Evolutionary conservation across 176 grass and related monocot species (phyloP), one percentile per base, ranked within the genome.

Genomic region (Puya raimondii): DNA sequence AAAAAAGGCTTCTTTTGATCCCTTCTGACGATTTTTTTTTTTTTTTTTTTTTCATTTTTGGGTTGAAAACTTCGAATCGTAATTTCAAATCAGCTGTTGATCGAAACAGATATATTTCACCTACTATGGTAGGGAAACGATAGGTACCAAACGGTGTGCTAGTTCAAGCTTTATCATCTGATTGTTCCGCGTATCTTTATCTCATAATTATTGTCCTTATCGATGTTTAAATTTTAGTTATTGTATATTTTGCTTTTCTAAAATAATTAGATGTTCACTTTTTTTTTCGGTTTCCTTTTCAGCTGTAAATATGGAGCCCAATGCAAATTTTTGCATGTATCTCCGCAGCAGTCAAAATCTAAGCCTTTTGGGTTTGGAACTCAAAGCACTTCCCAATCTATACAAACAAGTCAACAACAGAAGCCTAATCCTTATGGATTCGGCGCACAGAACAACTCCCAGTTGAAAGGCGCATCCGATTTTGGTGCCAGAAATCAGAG

Each of bases 221-320:
- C 51, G 53, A 53, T 80, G 47, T 49, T 10, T 76, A 11, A 12
- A 65, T 9, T 18, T 13, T 63, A 63, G 2, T 12, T 66, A 47
- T 67, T 25, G 23, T 23, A 10, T 50, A 3, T 65, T 49, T 47
- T 79, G n/a, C 51, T 52, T 54, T 49, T 66, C 14, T 61, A 72
- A 76, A 63, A 42, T 42, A 42, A 42, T 42, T 42, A 14, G 2
- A 25, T 47, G 20, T 64, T 20, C 23, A 17, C 4, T 78, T 70
- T 48, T 64, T 53, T 53, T 57, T 81, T 63, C 1, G 14, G 29
- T 68, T 71, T 73, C 50, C 83, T 74, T 64, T 69, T 47, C 75
- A 97, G 93, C 53, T 97, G 89, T 78, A 84, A 76, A 72, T 97
- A 83, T 79, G 93, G 93, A 51, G 84, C 77, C 5, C 80, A 89